Conservation (phyloP, 2,329 filamentous ascomycete species). For the Ceratocystis albifundus region DNA sequence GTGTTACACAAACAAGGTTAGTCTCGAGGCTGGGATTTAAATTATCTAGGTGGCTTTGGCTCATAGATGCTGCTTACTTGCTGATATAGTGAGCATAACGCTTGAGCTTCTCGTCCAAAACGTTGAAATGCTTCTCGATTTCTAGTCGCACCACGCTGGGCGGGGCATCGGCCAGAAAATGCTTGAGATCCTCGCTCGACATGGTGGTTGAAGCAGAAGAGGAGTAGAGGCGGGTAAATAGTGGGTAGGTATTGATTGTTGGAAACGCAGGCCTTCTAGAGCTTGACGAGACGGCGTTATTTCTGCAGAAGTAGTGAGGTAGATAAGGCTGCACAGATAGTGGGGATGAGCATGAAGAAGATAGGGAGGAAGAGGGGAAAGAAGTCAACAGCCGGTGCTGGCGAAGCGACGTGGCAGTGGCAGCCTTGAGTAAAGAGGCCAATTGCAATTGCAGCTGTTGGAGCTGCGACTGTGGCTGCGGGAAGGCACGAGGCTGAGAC, state of each 20-base stretch:
- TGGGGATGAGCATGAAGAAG: not conserved
- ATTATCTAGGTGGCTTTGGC: not conserved
- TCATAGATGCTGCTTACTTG: slow-evolving; percentile 43
- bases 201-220: slow-evolving; percentile 30
- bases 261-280: not conserved
- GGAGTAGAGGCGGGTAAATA: slow-evolving; percentile 18
- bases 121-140: slow-evolving; percentile 87
- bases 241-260: not conserved
- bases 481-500: slow-evolving; percentile 21
- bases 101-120: slow-evolving; percentile 62
- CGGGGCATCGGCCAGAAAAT: slow-evolving; percentile 85
- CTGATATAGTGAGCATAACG: slow-evolving; percentile 86
- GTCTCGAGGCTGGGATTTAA: not conserved
- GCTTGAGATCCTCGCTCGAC: slow-evolving; percentile 52
- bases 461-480: slow-evolving; percentile 18
- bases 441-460: slow-evolving; percentile 11
- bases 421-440: slow-evolving; percentile 16
- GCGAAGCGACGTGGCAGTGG: slow-evolving; percentile 6
- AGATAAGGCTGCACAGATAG: not conserved
- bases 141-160: slow-evolving; percentile 78
- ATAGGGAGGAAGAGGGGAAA: slow-evolving; percentile 8
- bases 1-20: slow-evolving; percentile 19
- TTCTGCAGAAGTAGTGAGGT: not conserved
- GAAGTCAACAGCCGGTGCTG: slow-evolving; percentile 12
- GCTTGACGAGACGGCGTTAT: not conserved